Conservation (phyloP, 2,329 filamentous ascomycete genomes). For the Cryphonectria carpinicola region DNA sequence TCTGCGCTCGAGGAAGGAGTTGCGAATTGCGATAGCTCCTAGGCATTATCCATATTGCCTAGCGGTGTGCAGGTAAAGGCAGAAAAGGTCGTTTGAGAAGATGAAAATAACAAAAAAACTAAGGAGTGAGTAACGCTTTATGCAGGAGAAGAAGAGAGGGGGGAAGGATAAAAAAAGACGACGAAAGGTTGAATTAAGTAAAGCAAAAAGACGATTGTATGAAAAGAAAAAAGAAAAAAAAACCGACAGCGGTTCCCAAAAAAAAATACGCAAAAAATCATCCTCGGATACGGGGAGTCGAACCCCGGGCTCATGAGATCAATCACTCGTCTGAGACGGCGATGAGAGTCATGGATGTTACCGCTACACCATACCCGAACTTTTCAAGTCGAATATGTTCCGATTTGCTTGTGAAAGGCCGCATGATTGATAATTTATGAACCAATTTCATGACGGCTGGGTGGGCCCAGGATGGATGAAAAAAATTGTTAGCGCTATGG, state of each 20-base stretch:
- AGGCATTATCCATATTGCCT: too few relatives aligned
- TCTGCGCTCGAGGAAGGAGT: neutral
- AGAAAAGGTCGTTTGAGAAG: too few relatives aligned
- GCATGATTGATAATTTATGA: neutral
- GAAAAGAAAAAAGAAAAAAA: neutral
- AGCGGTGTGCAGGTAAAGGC: neutral
- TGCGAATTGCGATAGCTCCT: neutral
- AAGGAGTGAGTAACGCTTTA: too few relatives aligned
- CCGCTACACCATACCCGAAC: conserved; percentile 14
- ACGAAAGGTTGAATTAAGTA: neutral
- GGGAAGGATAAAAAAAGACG: neutral
- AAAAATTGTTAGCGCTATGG: too few relatives aligned
- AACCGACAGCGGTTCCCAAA: neutral
- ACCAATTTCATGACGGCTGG: neutral
- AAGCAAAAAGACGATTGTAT: neutral
- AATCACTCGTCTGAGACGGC: conserved; percentile 8
- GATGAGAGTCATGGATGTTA: conserved; percentile 5
- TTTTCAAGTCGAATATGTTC: neutral
- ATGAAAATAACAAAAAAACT: too few relatives aligned
- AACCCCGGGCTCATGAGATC: conserved; percentile 15
- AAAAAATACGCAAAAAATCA: neutral
- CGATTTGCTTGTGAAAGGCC: neutral
- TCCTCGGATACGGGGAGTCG: conserved; percentile 2
- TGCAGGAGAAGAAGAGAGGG: too few relatives aligned
- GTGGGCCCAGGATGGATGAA: too few relatives aligned